phyloP scores from a whole-genome alignment of 2,329 filamentous ascomycete species.

The Chrysosphaeria jannelii region DNA sequence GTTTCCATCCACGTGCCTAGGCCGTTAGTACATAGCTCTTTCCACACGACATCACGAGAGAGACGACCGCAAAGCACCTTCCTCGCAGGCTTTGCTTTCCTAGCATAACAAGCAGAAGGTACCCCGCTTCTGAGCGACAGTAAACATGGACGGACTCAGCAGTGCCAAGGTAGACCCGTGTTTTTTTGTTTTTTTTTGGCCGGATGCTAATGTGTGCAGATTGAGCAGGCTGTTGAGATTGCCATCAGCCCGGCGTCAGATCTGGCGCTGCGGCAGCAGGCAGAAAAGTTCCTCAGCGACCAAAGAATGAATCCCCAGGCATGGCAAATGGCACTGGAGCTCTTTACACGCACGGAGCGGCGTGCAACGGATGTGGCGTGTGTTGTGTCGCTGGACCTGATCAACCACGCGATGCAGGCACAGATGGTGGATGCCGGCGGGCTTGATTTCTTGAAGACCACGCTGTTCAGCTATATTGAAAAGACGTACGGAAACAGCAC shows the following conservation, averaged over 20 bases:
- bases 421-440: conserved; percentile 44
- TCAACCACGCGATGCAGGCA: conserved; percentile 71
- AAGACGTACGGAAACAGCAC: conserved; percentile 32
- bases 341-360: conserved; percentile 48
- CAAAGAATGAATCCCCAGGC: conserved; percentile 55
- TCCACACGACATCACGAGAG: too few species aligned
- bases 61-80: too few species aligned
- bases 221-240: conserved; percentile 88
- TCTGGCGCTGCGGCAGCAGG: conserved; percentile 46
- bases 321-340: conserved; percentile 66
- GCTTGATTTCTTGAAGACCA: conserved; percentile 49
- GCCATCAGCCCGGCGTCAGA: conserved; percentile 59
- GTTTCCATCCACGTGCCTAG: too few species aligned
- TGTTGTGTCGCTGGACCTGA: conserved; percentile 66
- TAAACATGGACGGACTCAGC: background rate
- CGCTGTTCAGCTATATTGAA: conserved; percentile 51
- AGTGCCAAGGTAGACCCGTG: background rate
- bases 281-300: conserved; percentile 51
- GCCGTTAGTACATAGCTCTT: too few species aligned
- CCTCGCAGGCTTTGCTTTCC: too few species aligned
- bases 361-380: conserved; percentile 58
- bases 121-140: too few species aligned
- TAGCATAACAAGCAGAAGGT: too few species aligned
- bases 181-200: conserved; percentile 1
- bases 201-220: conserved; percentile 16